Percentiles rank a stretch among this genome's conserved stretches.
Conservation (phyloP, 768 basidiomycete species). For the Strobilomyces dryophilus region DNA sequence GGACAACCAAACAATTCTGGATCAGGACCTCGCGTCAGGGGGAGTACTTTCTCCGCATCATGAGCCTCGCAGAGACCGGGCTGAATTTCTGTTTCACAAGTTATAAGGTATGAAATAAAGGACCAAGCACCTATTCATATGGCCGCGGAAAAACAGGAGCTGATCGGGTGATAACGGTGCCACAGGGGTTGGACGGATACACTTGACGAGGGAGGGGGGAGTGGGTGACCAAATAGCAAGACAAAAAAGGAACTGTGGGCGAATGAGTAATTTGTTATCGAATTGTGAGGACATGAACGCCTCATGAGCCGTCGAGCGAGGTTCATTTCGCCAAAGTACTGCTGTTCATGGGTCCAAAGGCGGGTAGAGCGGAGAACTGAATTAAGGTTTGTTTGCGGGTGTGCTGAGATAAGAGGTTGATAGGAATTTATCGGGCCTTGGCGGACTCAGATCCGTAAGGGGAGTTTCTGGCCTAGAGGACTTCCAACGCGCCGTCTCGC, state of each 20-base stretch:
- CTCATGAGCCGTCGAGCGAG: slow-evolving; percentile 6
- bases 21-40: not conserved
- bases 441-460: not conserved
- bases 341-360: slow-evolving; percentile 8
- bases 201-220: not conserved
- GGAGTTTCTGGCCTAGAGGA: too few relatives aligned
- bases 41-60: not conserved
- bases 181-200: not conserved
- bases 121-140: slow-evolving; percentile 2
- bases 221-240: slow-evolving; percentile 4
- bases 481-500: not conserved
- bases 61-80: not conserved
- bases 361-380: slow-evolving; percentile 23
- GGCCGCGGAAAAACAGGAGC: not conserved
- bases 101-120: slow-evolving; percentile 11
- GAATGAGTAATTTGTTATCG: slow-evolving; percentile 27
- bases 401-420: slow-evolving; percentile 24
- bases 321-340: slow-evolving; percentile 25
- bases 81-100: not conserved
- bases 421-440: slow-evolving; percentile 7
- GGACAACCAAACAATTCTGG: not conserved
- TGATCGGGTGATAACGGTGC: not conserved
- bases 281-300: slow-evolving; percentile 21
- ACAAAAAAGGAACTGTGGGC: slow-evolving; percentile 9
- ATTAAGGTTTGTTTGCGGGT: slow-evolving; percentile 23